Evolutionary conservation across 2,329 filamentous ascomycete species (phyloP), one percentile per base, ranked within the genome.

Genomic region (Aspergillus neotritici): DNA sequence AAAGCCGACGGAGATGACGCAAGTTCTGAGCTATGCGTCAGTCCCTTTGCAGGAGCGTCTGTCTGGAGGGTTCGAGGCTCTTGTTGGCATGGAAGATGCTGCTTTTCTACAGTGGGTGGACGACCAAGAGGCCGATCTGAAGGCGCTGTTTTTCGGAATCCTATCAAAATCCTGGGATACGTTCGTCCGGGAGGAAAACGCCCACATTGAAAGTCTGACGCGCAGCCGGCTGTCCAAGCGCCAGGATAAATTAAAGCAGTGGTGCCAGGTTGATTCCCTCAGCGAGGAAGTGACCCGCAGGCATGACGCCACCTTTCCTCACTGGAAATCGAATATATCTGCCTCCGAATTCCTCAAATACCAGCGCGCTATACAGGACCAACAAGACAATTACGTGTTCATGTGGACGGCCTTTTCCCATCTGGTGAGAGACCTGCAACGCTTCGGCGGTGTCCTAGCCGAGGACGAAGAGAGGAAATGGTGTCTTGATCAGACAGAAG

Each of bases 301-400:
- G n/a, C 91, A 97, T 58, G 87, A 95, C 56, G 82, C 86, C 52
- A 86, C 87, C 1, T 91, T 93, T 43, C 84, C 80, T 32, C 84
- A 91, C 46, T 98, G 91, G 93, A 86, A 91, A 72, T 88, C 90
- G 55, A 97, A 95, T 56, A 95, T 98, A 32, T 93, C 91, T 64
- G 83, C 85, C 37, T 88, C 91, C 0, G 93, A 98, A 62, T 84
- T 93, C 52, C 79, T 91, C 60, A 97, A 95, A 62, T 84, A 94
- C 52, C 91, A 97, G 62, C 78, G 93, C 49, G 77, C 87, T 12
- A 70, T 89, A 41, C 93, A 98, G 65, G 94, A 98, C 57, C 87
- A 95, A 57, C 89, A 96, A 55, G 93, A 98, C 60, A 91, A 90
- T 57, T 77, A 87, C 45, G 76, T 78, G 1, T 96, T 88, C 60